Conservation (phyloP, 2,329 filamentous ascomycete species). For the Dactylonectria estremocensis region DNA sequence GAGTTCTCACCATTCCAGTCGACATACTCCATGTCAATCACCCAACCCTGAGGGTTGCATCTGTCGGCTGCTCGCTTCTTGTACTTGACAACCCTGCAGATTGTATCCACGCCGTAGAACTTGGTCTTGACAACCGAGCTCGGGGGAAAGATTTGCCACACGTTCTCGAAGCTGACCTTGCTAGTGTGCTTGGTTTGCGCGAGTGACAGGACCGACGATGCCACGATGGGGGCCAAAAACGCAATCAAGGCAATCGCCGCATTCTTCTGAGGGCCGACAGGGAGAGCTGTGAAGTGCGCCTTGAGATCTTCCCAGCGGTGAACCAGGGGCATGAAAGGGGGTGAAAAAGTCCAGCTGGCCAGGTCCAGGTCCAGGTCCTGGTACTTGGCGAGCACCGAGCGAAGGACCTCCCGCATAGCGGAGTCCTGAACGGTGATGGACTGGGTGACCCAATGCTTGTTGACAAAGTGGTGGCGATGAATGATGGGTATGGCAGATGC, state of each 20-base stretch:
- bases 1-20: conserved; percentile 55
- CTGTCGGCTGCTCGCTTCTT: conserved; percentile 24
- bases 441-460: conserved; percentile 51
- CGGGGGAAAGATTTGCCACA: conserved; percentile 57
- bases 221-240: conserved; percentile 51
- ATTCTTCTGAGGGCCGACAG: conserved; percentile 19
- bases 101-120: conserved; percentile 53
- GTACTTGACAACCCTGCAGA: conserved; percentile 54
- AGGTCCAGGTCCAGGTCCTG: conserved; percentile 53
- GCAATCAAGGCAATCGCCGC: conserved; percentile 38
- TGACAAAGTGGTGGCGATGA: conserved; percentile 48
- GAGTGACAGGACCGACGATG: conserved; percentile 44
- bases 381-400: conserved; percentile 51
- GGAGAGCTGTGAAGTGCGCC: not conserved
- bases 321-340: conserved; percentile 53
- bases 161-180: conserved; percentile 49
- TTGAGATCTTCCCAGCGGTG: conserved; percentile 52
- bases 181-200: conserved; percentile 47
- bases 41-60: conserved; percentile 41
- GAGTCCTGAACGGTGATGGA: conserved; percentile 52
- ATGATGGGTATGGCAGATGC: conserved; percentile 50
- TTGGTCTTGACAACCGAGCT: conserved; percentile 50
- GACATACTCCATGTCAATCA: conserved; percentile 52
- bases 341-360: conserved; percentile 52
- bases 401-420: conserved; percentile 50